Conservation (phyloP, 176 grass and related monocot species). For the Stipa capillata region DNA sequence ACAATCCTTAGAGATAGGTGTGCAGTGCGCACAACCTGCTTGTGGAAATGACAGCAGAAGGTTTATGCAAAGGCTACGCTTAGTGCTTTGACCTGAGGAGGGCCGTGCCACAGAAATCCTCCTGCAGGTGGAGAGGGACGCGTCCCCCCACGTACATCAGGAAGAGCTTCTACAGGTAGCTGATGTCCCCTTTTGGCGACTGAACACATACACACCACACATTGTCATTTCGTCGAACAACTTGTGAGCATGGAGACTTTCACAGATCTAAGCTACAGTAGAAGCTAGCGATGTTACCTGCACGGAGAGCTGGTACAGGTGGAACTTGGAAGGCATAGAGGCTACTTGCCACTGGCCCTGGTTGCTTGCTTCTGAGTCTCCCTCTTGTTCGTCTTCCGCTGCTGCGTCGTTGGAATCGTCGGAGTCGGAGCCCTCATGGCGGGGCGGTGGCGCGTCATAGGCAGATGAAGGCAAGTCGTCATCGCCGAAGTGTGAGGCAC, state of each 20-base stretch:
- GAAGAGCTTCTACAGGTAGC: slow-evolving; percentile 85
- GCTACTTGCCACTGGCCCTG: background rate
- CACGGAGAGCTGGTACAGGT: slow-evolving; percentile 77
- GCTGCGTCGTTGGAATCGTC: slow-evolving; percentile 22
- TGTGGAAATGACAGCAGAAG: background rate
- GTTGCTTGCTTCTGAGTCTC: slow-evolving; percentile 3
- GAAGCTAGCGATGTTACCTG: slow-evolving; percentile 41
- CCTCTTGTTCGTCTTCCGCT: slow-evolving; percentile 25
- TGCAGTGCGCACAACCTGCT: background rate
- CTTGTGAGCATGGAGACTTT: background rate
- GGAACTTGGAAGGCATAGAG: slow-evolving; percentile 64
- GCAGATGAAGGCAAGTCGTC: slow-evolving; percentile 52
- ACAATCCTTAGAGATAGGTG: background rate
- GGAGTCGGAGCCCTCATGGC: slow-evolving; percentile 11
- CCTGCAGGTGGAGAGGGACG: slow-evolving; percentile 67
- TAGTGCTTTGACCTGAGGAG: slow-evolving; percentile 63
- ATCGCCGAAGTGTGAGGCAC: background rate
- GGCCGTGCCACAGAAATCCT: slow-evolving; percentile 92
- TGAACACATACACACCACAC: background rate
- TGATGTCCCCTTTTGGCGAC: slow-evolving; percentile 91
- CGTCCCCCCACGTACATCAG: slow-evolving; percentile 80
- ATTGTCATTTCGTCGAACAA: slow-evolving; percentile 26
- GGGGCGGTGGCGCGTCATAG: slow-evolving; percentile 26
- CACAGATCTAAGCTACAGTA: background rate
- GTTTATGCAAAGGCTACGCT: background rate